Evolutionary conservation across 2,329 filamentous ascomycete genomes (phyloP).

Genomic region (Metarhizium rileyi): DNA sequence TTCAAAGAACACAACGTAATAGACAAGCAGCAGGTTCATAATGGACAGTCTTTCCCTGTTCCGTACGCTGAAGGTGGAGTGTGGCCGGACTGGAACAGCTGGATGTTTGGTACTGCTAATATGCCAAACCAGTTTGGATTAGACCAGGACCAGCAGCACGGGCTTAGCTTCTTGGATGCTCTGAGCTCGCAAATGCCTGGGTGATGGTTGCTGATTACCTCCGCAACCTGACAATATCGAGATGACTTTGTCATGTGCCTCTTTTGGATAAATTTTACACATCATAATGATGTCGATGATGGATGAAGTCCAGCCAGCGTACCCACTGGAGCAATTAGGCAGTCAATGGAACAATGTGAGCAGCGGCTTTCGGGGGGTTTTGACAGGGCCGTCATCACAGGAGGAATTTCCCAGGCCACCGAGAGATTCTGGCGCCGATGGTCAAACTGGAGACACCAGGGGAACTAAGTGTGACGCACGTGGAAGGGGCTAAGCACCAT

Average conservation of each 20-base stretch:
- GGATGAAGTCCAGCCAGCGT: not conserved
- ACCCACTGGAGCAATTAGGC: not conserved
- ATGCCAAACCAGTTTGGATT: slow-evolving; percentile 8
- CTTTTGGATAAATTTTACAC: not conserved
- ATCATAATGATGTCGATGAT: not conserved
- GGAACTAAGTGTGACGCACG: no score
- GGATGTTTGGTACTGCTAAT: slow-evolving; percentile 15
- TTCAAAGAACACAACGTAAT: slow-evolving; percentile 14
- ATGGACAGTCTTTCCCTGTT: slow-evolving; percentile 1
- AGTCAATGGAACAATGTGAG: no score
- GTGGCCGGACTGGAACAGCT: slow-evolving; percentile 15
- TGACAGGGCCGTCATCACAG: no score
- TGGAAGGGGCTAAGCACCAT: no score
- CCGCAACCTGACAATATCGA: not conserved
- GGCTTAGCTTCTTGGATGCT: slow-evolving; percentile 15
- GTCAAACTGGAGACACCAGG: no score
- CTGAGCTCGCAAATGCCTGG: slow-evolving; percentile 19
- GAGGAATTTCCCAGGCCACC: no score
- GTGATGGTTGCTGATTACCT: not conserved
- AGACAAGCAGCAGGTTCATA: slow-evolving; percentile 6
- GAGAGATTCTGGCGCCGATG: no score
- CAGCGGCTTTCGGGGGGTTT: no score
- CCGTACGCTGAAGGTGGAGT: slow-evolving; percentile 1
- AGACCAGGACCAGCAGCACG: slow-evolving; percentile 13
- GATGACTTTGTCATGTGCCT: not conserved